Base-by-base conservation (phyloP, 148 eudicot genomes). In the Fagopyrum homotropicum region DNA sequence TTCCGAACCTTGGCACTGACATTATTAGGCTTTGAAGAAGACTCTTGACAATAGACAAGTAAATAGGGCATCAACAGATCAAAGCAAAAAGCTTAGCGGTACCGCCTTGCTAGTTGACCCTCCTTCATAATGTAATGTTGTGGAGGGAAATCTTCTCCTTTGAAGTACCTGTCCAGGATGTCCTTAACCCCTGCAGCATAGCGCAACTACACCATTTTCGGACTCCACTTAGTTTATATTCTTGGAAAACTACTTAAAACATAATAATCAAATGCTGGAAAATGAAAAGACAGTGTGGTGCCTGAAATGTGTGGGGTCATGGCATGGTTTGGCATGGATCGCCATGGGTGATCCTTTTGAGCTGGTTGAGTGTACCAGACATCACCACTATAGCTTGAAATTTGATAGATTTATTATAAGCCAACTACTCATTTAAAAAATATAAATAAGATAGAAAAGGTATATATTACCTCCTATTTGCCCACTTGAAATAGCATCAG, bases 261-360 rank as follows among this genome's bases (percentile, higher is more conserved):
- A 7, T 60, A 3, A 2, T 8, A 60, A 60, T 7, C 7, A 11
- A 49, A 26, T 9, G 40, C 40, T 22, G 7, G 14, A 26, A 60
- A 19, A 1, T 6, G 4, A 57, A 19, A 57, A 8, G 17, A 12
- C 2, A 12, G 12, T 49, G 97, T 95, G 44, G 99, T 95, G 50
- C 99, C 99, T 16, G 99, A 95, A 35, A 90, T 86, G 74, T 92
- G 99, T 72, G 99, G 99, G 47, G 99, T 95, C 99, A 95, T 95
- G 52, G 99, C 97, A 49, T 95, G 99, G 85, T 95, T 90, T 57
- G 97, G 97, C 99, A 95, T 95, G 83, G 86, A 85, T 7, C 99
- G 79, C 99, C 99, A 95, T 50, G 97, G 99, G 71, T 95, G 99
- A 77, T 95, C 99, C 84, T 92, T 95, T 12, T 94, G 99, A 77